Base-by-base conservation (phyloP, 441 rosid species). In the Pelargonium myrrhifolium region DNA sequence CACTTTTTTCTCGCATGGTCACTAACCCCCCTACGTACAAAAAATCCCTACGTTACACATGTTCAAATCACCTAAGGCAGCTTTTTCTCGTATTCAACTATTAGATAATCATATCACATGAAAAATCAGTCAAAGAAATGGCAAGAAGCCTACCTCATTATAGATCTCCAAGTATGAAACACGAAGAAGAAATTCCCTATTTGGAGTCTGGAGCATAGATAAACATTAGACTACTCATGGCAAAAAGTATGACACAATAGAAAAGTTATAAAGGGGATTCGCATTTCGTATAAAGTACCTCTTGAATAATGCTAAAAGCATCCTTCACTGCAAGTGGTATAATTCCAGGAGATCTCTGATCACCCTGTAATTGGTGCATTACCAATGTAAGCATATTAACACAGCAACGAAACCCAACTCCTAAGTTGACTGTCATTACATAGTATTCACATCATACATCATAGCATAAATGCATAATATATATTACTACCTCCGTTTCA, bases 321-420 rank as follows among this genome's bases (percentile, higher is more conserved):
- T 95, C 99, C 78, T 95, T 95, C 74, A 95, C 98, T 24, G 99
- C 97, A 68, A 95, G 71, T 3, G 99, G 97, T 79, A 92, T 90
- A 60, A 92, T 90, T 73, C 99, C 99, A 66, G 99, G 99, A 68
- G 99, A 95, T 85, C 99, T 95, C 78, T 95, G 99, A 86, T 92
- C 98, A 78, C 99, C 99, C 99, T 95, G 96, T 69, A 82, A 85
- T 78, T 74, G 70, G 69, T 40, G 65, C 67, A 62, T 59, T 37
- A 31, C 24, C 43, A 47, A 73, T 67, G 65, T 72, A 81, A 79
- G 70, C 72, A 72, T 66, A 66, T 20, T 11, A 58, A 26, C 61
- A 63, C 31, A 56, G 74, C 21, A 62, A 64, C 56, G 49, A 76
- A 65, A 65, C 26, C 64, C 67, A 76, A 39, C 69, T 37, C 64